These are phyloP conservation scores for Volvox carteri DNA, from an alignment of 163 green algal species.

Conservation along the genomic window DNA sequence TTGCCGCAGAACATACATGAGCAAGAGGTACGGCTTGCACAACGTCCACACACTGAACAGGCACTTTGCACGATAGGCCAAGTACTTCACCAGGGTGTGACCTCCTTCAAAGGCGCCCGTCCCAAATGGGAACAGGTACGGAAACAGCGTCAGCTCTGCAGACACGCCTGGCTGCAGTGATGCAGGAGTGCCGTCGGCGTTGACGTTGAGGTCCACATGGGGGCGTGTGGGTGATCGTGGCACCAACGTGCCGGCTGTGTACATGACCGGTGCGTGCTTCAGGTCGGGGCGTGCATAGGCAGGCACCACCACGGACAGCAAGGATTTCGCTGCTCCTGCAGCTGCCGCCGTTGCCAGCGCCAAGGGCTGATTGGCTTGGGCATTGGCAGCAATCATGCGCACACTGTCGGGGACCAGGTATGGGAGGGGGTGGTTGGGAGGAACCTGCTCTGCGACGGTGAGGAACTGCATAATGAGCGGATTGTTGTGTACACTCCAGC, in stretches of 20 bases:
- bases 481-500: not conserved
- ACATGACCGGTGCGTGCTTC: not conserved
- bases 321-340: not conserved
- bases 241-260: not conserved
- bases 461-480: not conserved
- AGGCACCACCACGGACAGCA: not conserved
- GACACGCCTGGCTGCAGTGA: not conserved
- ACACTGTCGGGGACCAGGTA: not conserved
- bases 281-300: not conserved
- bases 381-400: not conserved
- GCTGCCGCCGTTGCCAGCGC: not conserved
- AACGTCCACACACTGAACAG: not conserved
- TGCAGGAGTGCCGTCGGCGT: not conserved
- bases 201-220: not conserved
- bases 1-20: constrained; percentile 5
- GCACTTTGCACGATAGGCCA: not conserved
- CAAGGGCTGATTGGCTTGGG: not conserved
- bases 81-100: not conserved
- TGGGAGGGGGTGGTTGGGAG: not conserved
- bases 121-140: constrained; percentile 2
- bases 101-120: not conserved
- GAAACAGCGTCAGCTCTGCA: not conserved
- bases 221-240: not conserved
- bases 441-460: not conserved
- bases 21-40: not conserved